Percentiles rank a stretch among this genome's conserved stretches.
phyloP scores from a whole-genome alignment of 2,329 filamentous ascomycete species.

The Didymella glomerata region DNA sequence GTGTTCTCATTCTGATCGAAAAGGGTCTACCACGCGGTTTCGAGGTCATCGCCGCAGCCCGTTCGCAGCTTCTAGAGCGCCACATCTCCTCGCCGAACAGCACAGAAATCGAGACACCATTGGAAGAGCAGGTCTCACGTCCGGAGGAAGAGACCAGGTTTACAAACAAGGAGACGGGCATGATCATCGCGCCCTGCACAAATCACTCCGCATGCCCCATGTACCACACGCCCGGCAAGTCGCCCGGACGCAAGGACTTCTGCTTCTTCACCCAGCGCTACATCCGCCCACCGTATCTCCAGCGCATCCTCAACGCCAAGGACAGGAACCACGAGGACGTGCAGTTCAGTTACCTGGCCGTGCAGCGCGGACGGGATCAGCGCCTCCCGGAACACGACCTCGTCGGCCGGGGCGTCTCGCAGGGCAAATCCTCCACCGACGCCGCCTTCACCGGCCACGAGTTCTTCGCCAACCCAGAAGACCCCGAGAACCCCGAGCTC shows the following conservation, averaged over 20 bases:
- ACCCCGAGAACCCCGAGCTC: constrained; percentile 37
- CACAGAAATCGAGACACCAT: constrained; percentile 50
- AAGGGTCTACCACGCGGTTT: constrained; percentile 93
- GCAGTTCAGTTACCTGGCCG: constrained; percentile 86
- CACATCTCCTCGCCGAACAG: constrained; percentile 72
- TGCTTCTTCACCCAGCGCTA: constrained; percentile 93
- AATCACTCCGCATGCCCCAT: constrained; percentile 90
- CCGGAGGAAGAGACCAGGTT: constrained; percentile 45
- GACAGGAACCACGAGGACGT: constrained; percentile 88
- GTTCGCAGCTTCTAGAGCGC: constrained; percentile 78
- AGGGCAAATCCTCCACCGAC: constrained; percentile 67
- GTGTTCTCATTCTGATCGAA: constrained; percentile 85
- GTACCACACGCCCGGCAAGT: constrained; percentile 76
- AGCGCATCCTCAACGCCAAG: constrained; percentile 73
- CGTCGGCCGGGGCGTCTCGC: constrained; percentile 46
- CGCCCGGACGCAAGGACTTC: constrained; percentile 81
- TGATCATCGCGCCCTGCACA: constrained; percentile 77
- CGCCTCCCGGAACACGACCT: constrained; percentile 52
- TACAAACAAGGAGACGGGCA: constrained; percentile 63
- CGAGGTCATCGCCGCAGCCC: constrained; percentile 86
- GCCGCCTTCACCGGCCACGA: constrained; percentile 77
- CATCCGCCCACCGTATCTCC: constrained; percentile 82
- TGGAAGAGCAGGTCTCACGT: constrained; percentile 55
- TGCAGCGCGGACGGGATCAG: constrained; percentile 77
- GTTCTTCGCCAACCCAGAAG: constrained; percentile 29